phyloP scores from a whole-genome alignment of 768 basidiomycete genomes.

The Pulveroboletus sp. region DNA sequence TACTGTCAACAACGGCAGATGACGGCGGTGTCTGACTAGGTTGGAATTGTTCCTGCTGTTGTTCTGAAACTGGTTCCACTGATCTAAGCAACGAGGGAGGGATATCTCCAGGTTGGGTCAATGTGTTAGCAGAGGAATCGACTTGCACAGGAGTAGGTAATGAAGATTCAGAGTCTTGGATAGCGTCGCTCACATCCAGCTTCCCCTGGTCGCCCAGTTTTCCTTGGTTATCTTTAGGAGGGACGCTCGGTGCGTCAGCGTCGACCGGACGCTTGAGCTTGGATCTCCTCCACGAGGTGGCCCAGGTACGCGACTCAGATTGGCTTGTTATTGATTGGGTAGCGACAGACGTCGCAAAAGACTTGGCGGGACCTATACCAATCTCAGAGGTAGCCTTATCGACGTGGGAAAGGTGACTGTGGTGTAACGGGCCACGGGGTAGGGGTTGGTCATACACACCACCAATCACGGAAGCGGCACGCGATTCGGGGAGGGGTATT shows the following conservation, averaged over 20 bases:
- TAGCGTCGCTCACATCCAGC: background rate
- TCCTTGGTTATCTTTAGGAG: constrained; percentile 2
- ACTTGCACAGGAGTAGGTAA: constrained; percentile 23
- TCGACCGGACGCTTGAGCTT: constrained; percentile 1
- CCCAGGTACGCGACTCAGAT: constrained; percentile 5
- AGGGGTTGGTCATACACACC: constrained; percentile 22
- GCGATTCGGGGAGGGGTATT: constrained; percentile 27
- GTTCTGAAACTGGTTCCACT: background rate
- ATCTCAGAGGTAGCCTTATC: constrained; percentile 24
- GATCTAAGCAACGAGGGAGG: constrained; percentile 5
- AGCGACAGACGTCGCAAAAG: constrained; percentile 1
- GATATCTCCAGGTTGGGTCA: constrained; percentile 8
- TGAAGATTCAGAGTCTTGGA: constrained; percentile 8
- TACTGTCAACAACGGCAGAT: constrained; percentile 9
- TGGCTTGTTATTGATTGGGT: constrained; percentile 1
- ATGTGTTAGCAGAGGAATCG: constrained; percentile 15
- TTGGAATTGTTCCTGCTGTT: background rate
- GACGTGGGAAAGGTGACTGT: constrained; percentile 7
- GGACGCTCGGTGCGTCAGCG: background rate
- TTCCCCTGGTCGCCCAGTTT: constrained; percentile 1
- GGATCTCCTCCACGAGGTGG: background rate
- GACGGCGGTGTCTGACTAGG: background rate
- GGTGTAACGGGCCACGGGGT: constrained; percentile 12
- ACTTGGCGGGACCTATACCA: constrained; percentile 12
- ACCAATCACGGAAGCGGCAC: constrained; percentile 29